These are phyloP conservation scores for Apodospora peruviana DNA, from an alignment of 495 filamentous ascomycete genomes.

Conservation along the genomic window DNA sequence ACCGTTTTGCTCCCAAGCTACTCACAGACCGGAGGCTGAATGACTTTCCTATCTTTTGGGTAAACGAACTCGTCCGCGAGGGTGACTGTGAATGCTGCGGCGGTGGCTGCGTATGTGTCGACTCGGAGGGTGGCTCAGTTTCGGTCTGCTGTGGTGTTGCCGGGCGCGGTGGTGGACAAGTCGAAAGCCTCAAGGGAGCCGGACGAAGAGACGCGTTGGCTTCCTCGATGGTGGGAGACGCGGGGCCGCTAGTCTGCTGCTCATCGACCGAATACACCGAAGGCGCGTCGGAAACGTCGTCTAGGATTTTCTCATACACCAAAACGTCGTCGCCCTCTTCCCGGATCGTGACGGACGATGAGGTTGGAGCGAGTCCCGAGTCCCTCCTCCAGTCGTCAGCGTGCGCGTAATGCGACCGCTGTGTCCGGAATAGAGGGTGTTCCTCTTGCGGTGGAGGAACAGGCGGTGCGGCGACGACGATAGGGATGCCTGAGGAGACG, in stretches of 20 bases:
- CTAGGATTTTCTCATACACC: conserved; percentile 31
- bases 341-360: conserved; percentile 41
- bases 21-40: conserved; percentile 32
- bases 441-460: conserved; percentile 40
- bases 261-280: conserved; percentile 16
- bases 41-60: conserved; percentile 25
- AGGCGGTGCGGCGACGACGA: conserved; percentile 32
- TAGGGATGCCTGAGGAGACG: conserved; percentile 11
- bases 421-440: conserved; percentile 41
- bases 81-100: conserved; percentile 7
- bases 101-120: not conserved
- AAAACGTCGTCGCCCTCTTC: conserved; percentile 36
- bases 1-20: conserved; percentile 18
- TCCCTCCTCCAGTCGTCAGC: conserved; percentile 39
- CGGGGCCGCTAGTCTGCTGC: conserved; percentile 2
- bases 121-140: conserved; percentile 8
- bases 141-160: not conserved
- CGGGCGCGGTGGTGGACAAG: conserved; percentile 4
- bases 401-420: conserved; percentile 19
- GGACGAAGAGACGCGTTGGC: conserved; percentile 5
- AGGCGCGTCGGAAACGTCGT: conserved; percentile 17
- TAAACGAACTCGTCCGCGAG: conserved; percentile 13
- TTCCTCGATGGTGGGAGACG: not conserved
- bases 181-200: conserved; percentile 21
- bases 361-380: conserved; percentile 49